Evolutionary conservation across 2,329 filamentous ascomycete genomes (phyloP), one percentile per base, ranked within the genome.

Genomic region (Ceratocystis smalleyi): DNA sequence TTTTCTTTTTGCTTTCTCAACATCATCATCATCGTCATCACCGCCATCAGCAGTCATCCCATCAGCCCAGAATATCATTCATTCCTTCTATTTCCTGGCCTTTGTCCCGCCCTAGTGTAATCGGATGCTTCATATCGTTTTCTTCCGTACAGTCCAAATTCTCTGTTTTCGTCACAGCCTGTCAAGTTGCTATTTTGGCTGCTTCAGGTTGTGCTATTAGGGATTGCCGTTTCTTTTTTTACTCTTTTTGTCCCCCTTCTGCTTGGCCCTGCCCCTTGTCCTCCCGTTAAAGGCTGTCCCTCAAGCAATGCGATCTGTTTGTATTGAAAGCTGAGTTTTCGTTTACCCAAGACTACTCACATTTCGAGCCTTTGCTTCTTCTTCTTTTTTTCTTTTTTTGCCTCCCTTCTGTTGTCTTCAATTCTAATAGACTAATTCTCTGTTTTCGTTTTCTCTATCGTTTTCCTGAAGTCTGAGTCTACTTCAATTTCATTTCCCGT

Each of bases 171-270:
- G 17, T 30, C 17, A n/a, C 15, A 32, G 54, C 27, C 54, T 32
- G 27, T 35, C 54, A 57, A 57, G 54, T 57, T 57, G 8, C 30
- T 57, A 57, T 57, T 57, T 57, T 57, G 54, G 54, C 35, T 57
- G 54, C 54, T 57, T 57, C 27, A 57, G 54, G 12, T 10, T 35
- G 30, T 57, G 27, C 54, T 57, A 57, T 57, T 57, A 57, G 27
- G 54, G 54, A 57, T 57, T 57, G 19, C 54, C 54, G 27, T 15
- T 57, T 1, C 54, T 57, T 57, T 57, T 57, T 57, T 57, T 57
- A 35, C 3, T 35, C 12, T 7, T 35, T 57, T 57, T 57, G 30
- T 35, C 27, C 30, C 30, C 17, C 54, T 19, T 35, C 17, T n/a
- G 27, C 17, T 12, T 27, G 12, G 10, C 22, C 49, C 51, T 55